Percentiles rank a stretch among this genome's conserved stretches.
phyloP scores from a whole-genome alignment of 2,329 filamentous ascomycete species.

The Penicillium sp. region DNA sequence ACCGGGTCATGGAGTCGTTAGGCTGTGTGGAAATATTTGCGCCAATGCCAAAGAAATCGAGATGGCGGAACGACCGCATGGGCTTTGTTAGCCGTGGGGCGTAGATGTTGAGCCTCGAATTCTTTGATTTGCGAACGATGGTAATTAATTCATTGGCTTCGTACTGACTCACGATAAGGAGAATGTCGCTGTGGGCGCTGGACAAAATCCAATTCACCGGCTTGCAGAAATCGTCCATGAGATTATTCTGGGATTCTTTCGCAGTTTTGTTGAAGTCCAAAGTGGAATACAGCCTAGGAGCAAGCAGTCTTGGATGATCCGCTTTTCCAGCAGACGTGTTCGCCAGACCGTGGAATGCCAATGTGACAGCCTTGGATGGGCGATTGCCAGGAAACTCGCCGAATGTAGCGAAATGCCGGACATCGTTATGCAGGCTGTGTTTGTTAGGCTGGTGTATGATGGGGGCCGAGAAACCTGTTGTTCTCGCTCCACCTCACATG shows the following conservation, averaged over 20 bases:
- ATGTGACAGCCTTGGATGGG: background rate
- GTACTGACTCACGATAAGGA: conserved; percentile 58
- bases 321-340: conserved; percentile 5
- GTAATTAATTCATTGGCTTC: conserved; percentile 56
- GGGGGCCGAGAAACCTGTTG: conserved; percentile 52
- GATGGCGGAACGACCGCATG: conserved; percentile 41
- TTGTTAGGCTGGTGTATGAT: conserved; percentile 38
- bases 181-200: conserved; percentile 10
- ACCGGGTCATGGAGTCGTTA: background rate
- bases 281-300: background rate
- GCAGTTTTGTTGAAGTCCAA: conserved; percentile 10
- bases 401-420: conserved; percentile 6
- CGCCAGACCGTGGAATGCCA: conserved; percentile 7
- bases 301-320: conserved; percentile 1
- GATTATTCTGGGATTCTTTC: conserved; percentile 32
- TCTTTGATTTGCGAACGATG: conserved; percentile 32
- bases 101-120: conserved; percentile 51
- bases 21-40: background rate
- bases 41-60: conserved; percentile 44
- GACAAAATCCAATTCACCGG: conserved; percentile 57
- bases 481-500: conserved; percentile 62
- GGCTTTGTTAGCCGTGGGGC: conserved; percentile 42
- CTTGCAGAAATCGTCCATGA: conserved; percentile 50
- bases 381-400: background rate
- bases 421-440: conserved; percentile 6